Evolutionary conservation across 1,284 basidiomycete genomes (phyloP).

Genomic region (Vanrija humicola): DNA sequence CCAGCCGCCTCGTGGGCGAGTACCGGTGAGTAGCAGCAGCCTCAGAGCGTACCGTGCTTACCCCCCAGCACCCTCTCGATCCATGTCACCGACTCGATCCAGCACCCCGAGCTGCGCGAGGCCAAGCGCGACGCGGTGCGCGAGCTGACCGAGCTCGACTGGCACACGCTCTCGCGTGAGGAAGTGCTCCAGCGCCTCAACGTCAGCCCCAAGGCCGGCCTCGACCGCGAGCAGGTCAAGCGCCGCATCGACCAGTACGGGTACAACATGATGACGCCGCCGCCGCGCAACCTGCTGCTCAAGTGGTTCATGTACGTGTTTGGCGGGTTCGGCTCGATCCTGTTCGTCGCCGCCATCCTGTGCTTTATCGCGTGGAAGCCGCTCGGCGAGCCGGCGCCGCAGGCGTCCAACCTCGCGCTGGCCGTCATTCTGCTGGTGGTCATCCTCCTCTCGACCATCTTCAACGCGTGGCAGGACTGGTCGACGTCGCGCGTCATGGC

Average conservation of each 20-base stretch:
- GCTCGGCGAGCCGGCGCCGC: slow-evolving; percentile 49
- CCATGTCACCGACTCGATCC: slow-evolving; percentile 40
- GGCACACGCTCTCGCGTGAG: slow-evolving; percentile 54
- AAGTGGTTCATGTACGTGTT: slow-evolving; percentile 53
- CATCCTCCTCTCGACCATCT: slow-evolving; percentile 50
- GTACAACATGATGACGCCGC: slow-evolving; percentile 48
- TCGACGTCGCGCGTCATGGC: slow-evolving; percentile 50
- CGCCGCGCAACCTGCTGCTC: slow-evolving; percentile 40
- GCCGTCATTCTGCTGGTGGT: slow-evolving; percentile 52
- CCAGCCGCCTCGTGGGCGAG: slow-evolving; percentile 35
- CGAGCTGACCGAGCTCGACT: slow-evolving; percentile 52
- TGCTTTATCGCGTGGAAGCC: slow-evolving; percentile 54
- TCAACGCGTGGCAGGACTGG: slow-evolving; percentile 43
- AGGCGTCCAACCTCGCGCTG: slow-evolving; percentile 52
- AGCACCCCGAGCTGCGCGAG: slow-evolving; percentile 1
- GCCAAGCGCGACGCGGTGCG: slow-evolving; percentile 24
- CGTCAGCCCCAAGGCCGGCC: slow-evolving; percentile 53
- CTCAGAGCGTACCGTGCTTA: not conserved
- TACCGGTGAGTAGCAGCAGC: slow-evolving; percentile 27
- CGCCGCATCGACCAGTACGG: slow-evolving; percentile 52
- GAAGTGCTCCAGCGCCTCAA: slow-evolving; percentile 56
- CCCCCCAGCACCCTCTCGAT: slow-evolving; percentile 40
- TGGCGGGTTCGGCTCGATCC: slow-evolving; percentile 58
- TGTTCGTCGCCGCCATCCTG: slow-evolving; percentile 54
- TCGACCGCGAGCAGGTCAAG: slow-evolving; percentile 55